Percentiles rank a stretch among this genome's conserved stretches.
These are phyloP conservation scores for Blastobotrys terrestris DNA, from an alignment of 805 yeast species.

Conservation along the genomic window DNA sequence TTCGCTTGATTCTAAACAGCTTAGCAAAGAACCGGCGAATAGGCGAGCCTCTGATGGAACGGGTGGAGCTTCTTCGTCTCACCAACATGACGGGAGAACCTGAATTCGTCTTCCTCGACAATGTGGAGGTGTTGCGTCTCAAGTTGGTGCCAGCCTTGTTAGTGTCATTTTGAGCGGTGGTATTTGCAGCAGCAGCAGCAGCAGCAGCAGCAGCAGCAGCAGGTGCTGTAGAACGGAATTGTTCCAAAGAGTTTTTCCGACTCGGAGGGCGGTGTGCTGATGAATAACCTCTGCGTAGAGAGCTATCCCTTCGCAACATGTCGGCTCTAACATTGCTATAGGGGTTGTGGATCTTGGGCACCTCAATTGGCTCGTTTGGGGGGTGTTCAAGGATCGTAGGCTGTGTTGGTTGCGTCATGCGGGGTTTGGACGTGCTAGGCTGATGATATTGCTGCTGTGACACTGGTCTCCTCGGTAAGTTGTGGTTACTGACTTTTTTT, in stretches of 20 bases:
- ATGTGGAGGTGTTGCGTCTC: background rate
- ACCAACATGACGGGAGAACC: slow-evolving; percentile 16
- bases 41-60: slow-evolving; percentile 12
- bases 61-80: slow-evolving; percentile 8
- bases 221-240: background rate
- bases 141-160: background rate
- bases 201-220: too few species aligned
- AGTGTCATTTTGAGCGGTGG: too few species aligned
- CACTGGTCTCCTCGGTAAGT: background rate
- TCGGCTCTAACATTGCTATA: background rate
- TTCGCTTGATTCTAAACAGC: slow-evolving; percentile 9
- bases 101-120: background rate
- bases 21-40: slow-evolving; percentile 10
- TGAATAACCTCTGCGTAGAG: background rate
- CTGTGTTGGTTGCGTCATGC: background rate
- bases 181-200: too few species aligned
- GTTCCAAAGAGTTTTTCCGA: background rate
- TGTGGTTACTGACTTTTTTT: background rate
- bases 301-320: background rate
- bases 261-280: background rate
- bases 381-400: background rate
- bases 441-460: background rate
- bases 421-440: background rate
- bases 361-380: background rate
- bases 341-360: background rate